Conservation (phyloP, 1,139 yeast species). For the Meyerozyma sp. region DNA sequence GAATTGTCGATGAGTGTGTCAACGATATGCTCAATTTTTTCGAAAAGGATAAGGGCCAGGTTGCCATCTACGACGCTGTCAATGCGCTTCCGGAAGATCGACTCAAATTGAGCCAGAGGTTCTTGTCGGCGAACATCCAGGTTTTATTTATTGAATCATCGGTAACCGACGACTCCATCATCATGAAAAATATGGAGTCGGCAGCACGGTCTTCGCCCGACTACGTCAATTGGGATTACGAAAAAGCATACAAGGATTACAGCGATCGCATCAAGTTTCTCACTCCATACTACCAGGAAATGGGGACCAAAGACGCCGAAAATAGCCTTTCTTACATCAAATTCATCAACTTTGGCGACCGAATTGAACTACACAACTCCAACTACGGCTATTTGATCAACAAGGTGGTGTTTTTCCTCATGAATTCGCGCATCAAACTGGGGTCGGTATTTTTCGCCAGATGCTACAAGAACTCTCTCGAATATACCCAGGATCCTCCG, state of each 20-base stretch:
- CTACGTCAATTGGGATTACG: constrained; percentile 67
- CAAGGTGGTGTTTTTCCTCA: constrained; percentile 81
- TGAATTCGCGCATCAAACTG: constrained; percentile 78
- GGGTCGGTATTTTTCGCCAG: constrained; percentile 89
- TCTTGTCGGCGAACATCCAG: constrained; percentile 59
- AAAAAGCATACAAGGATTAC: constrained; percentile 58
- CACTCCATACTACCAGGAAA: constrained; percentile 47
- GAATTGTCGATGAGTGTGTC: constrained; percentile 60
- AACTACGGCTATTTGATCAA: constrained; percentile 84
- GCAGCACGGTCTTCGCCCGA: constrained; percentile 90
- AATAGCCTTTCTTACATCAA: constrained; percentile 66
- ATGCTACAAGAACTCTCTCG: constrained; percentile 60
- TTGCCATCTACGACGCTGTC: constrained; percentile 94
- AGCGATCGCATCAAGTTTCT: constrained; percentile 47
- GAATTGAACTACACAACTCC: constrained; percentile 73
- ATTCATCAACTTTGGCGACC: constrained; percentile 86
- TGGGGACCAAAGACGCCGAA: constrained; percentile 44
- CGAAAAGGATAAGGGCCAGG: constrained; percentile 75
- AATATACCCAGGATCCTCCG: constrained; percentile 58
- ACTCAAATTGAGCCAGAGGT: constrained; percentile 46
- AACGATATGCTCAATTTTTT: constrained; percentile 69
- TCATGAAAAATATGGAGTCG: constrained; percentile 67
- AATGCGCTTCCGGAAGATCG: constrained; percentile 76
- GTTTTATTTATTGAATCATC: constrained; percentile 84
- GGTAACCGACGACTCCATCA: constrained; percentile 66